Conservation (phyloP, 129 eudicot species). For the Tagetes erecta region DNA sequence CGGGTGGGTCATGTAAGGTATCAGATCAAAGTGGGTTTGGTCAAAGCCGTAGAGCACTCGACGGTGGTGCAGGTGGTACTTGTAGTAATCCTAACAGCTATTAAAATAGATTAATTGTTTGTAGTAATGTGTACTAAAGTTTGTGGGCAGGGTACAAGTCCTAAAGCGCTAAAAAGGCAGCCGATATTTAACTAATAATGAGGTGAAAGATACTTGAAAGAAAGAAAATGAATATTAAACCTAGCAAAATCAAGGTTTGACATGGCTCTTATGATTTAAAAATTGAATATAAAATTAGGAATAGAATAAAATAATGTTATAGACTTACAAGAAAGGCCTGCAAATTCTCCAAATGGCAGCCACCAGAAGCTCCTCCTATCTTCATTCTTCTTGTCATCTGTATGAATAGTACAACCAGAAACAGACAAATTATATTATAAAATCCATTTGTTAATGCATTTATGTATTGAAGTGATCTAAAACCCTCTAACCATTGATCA, state of each 20-base stretch:
- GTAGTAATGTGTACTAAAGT: conserved; percentile 27
- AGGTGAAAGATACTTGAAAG: conserved; percentile 28
- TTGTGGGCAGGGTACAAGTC: conserved; percentile 20
- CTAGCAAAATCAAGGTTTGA: conserved; percentile 35
- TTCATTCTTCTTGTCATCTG: conserved; percentile 41
- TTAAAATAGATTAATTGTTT: not conserved
- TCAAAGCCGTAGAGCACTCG: no score
- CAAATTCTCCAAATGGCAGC: conserved; percentile 80
- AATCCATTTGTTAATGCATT: conserved; percentile 12
- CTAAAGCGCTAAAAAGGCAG: conserved; percentile 8
- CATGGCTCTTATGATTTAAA: conserved; percentile 30
- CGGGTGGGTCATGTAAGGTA: not conserved
- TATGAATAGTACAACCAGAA: conserved; percentile 48
- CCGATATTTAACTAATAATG: conserved; percentile 10
- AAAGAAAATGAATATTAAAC: conserved; percentile 21
- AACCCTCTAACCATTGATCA: conserved; percentile 25
- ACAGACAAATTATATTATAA: conserved; percentile 39
- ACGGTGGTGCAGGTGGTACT: not conserved
- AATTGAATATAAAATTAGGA: conserved; percentile 34
- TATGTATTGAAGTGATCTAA: conserved; percentile 30
- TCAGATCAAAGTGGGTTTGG: not conserved
- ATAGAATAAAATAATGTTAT: conserved; percentile 32
- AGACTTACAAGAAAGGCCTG: conserved; percentile 46
- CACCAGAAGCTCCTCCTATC: conserved; percentile 30
- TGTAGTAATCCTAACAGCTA: conserved; percentile 20